Percentiles rank a stretch among this genome's conserved stretches.
Evolutionary conservation across 1,284 basidiomycete species (phyloP).

Genomic region (Mycosarcoma maydis): DNA sequence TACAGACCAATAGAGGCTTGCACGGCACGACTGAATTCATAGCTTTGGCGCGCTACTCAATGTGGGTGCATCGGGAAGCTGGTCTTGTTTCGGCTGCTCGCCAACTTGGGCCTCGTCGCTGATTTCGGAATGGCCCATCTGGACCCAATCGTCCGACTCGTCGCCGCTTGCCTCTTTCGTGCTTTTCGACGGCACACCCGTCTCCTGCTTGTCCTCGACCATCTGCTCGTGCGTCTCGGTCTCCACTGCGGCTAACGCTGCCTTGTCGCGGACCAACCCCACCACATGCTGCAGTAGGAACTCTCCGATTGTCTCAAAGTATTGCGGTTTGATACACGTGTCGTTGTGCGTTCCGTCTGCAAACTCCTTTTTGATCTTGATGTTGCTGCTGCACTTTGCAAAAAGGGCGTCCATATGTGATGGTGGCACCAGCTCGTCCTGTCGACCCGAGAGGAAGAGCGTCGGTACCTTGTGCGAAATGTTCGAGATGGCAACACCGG

Average conservation of each 20-base stretch:
- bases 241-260: background rate
- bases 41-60: conserved; percentile 34
- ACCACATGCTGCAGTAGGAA: conserved; percentile 55
- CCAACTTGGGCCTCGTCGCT: conserved; percentile 12
- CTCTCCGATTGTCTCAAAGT: conserved; percentile 59
- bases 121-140: conserved; percentile 50
- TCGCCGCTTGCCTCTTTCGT: conserved; percentile 18
- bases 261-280: conserved; percentile 4
- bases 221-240: background rate
- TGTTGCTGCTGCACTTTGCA: conserved; percentile 71
- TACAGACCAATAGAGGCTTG: no score
- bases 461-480: conserved; percentile 80
- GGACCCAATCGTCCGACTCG: conserved; percentile 51
- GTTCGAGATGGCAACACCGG: conserved; percentile 75
- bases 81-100: background rate
- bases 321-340: conserved; percentile 60
- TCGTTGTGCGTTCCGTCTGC: conserved; percentile 74
- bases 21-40: no score
- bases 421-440: conserved; percentile 85
- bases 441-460: conserved; percentile 81
- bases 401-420: conserved; percentile 84
- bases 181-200: background rate
- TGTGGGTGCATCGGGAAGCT: conserved; percentile 11
- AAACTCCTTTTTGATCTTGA: conserved; percentile 70
- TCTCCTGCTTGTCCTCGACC: background rate